These are phyloP conservation scores for Epichloe hybrida DNA, from an alignment of 2,329 filamentous ascomycete species.

Conservation along the genomic window DNA sequence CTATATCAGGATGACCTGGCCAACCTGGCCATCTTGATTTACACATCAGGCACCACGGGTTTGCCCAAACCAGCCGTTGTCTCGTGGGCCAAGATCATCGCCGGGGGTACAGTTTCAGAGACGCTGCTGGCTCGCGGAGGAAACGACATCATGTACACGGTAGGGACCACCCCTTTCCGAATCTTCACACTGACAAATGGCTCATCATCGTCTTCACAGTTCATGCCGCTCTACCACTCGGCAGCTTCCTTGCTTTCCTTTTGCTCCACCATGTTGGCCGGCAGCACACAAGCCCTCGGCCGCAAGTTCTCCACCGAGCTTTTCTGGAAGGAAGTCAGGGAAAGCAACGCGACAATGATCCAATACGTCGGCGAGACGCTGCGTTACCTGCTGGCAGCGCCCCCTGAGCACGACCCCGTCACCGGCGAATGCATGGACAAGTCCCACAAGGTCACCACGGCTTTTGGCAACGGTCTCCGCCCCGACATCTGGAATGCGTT, in stretches of 20 bases:
- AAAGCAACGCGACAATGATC: slow-evolving; percentile 56
- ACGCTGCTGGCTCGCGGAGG: slow-evolving; percentile 43
- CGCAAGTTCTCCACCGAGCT: slow-evolving; percentile 63
- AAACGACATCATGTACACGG: slow-evolving; percentile 60
- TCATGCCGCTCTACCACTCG: slow-evolving; percentile 83
- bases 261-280: slow-evolving; percentile 41
- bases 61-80: slow-evolving; percentile 69
- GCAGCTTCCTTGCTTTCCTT: slow-evolving; percentile 63
- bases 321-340: slow-evolving; percentile 68
- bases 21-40: slow-evolving; percentile 62
- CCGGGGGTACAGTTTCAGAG: slow-evolving; percentile 27
- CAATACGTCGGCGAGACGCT: slow-evolving; percentile 86
- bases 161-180: slow-evolving; percentile 33
- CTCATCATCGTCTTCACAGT: slow-evolving; percentile 20
- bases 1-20: slow-evolving; percentile 35
- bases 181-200: not conserved
- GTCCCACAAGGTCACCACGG: slow-evolving; percentile 57
- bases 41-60: slow-evolving; percentile 75
- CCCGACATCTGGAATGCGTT: slow-evolving; percentile 79
- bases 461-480: slow-evolving; percentile 74
- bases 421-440: slow-evolving; percentile 59
- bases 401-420: slow-evolving; percentile 46
- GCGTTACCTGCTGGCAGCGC: slow-evolving; percentile 62
- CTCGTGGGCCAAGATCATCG: slow-evolving; percentile 53
- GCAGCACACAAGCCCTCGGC: slow-evolving; percentile 57